These are phyloP conservation scores for Monosporozyma servazzii DNA, from an alignment of 805 yeast genomes.

Conservation along the genomic window DNA sequence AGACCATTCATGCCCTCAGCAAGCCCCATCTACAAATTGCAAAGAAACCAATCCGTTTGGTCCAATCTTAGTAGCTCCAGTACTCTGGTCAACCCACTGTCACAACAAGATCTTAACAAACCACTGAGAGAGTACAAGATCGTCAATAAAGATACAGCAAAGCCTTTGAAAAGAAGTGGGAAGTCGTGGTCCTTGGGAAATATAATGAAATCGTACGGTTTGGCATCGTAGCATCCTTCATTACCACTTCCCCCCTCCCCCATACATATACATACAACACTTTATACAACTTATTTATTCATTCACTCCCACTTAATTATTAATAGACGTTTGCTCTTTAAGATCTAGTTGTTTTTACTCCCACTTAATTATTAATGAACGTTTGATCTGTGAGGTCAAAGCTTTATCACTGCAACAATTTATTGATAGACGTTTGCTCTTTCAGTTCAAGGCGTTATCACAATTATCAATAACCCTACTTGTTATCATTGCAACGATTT, in stretches of 20 bases:
- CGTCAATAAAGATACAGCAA: not conserved
- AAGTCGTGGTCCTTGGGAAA: conserved; percentile 21
- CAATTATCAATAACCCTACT: not conserved
- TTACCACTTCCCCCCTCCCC: not conserved
- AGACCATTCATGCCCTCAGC: conserved; percentile 53
- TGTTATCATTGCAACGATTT: not conserved
- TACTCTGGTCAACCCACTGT: conserved; percentile 9
- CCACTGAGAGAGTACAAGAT: conserved; percentile 1
- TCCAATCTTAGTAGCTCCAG: conserved; percentile 11
- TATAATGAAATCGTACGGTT: conserved; percentile 15
- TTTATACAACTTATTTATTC: not conserved
- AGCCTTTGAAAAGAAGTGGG: conserved; percentile 15
- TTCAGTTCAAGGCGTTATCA: too few relatives aligned
- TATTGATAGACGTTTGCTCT: too few relatives aligned
- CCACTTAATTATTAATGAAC: not conserved
- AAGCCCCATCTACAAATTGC: conserved; percentile 14
- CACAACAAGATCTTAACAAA: conserved; percentile 8
- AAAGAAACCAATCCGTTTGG: conserved; percentile 15
- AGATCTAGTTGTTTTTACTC: too few relatives aligned
- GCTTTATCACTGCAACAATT: too few relatives aligned
- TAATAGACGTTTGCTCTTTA: not conserved
- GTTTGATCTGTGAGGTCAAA: too few relatives aligned
- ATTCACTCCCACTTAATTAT: not conserved
- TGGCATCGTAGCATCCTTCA: not conserved
- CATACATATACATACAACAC: not conserved